Percentiles rank a stretch among this genome's conserved stretches.
phyloP scores from a whole-genome alignment of 768 basidiomycete genomes.

The Lepiota brunneoincarnata region DNA sequence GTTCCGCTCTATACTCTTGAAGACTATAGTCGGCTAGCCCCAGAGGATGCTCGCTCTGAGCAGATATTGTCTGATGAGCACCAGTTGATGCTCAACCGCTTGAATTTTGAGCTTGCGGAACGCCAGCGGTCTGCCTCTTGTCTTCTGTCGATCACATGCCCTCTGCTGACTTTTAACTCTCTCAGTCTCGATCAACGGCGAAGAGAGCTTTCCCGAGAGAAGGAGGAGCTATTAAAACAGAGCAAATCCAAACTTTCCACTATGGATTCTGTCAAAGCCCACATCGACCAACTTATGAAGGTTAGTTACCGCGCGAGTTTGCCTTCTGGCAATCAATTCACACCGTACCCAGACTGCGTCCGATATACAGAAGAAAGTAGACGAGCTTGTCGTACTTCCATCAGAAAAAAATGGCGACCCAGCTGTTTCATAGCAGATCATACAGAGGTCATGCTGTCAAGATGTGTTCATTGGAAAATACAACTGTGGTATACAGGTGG shows the following conservation, averaged over 20 bases:
- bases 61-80: constrained; percentile 69
- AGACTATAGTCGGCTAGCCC: constrained; percentile 70
- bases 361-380: constrained; percentile 75
- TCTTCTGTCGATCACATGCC: constrained; percentile 7
- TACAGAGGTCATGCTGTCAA: not conserved
- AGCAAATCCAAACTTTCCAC: constrained; percentile 70
- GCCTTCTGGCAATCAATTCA: constrained; percentile 7
- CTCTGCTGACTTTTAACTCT: not conserved
- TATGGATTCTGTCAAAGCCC: constrained; percentile 75
- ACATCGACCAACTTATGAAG: constrained; percentile 78
- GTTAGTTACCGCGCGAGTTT: constrained; percentile 29
- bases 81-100: constrained; percentile 83
- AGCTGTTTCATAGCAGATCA: not conserved
- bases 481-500: constrained; percentile 21
- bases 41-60: constrained; percentile 57
- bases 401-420: constrained; percentile 22
- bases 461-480: constrained; percentile 20
- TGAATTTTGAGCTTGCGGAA: constrained; percentile 85
- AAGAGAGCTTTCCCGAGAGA: constrained; percentile 65
- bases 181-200: constrained; percentile 68
- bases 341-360: constrained; percentile 50
- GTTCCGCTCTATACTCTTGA: constrained; percentile 69
- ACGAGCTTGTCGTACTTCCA: constrained; percentile 54
- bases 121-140: constrained; percentile 66
- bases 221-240: constrained; percentile 79